Percentiles rank a stretch among this genome's conserved stretches.
These are phyloP conservation scores for Annulohypoxylon bovei DNA, from an alignment of 495 filamentous ascomycete genomes.

Conservation along the genomic window DNA sequence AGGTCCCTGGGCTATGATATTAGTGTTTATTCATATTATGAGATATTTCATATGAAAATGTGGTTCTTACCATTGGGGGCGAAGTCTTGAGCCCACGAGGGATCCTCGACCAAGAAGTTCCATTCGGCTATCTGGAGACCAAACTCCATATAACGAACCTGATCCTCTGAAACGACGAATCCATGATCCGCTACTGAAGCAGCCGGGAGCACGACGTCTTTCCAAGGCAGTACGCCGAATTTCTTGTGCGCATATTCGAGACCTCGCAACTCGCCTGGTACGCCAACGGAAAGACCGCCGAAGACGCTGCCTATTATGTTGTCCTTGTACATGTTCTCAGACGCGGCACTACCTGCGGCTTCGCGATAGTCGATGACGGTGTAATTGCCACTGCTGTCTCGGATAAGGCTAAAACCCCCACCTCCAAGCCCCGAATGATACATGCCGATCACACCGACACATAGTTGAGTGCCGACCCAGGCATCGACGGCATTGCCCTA, in stretches of 20 bases:
- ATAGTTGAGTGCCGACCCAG: conserved; percentile 75
- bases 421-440: conserved; percentile 89
- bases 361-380: conserved; percentile 89
- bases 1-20: conserved; percentile 44
- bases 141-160: conserved; percentile 71
- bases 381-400: conserved; percentile 68
- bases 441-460: conserved; percentile 84
- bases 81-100: conserved; percentile 86
- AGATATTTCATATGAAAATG: not conserved
- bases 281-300: conserved; percentile 63
- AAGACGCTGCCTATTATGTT: conserved; percentile 50
- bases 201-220: conserved; percentile 72
- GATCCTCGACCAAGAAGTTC: conserved; percentile 76
- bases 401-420: conserved; percentile 87
- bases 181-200: conserved; percentile 79
- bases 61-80: conserved; percentile 70
- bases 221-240: conserved; percentile 72
- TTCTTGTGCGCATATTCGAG: conserved; percentile 73
- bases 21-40: not conserved
- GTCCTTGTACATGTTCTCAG: conserved; percentile 78
- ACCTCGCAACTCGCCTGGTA: conserved; percentile 85
- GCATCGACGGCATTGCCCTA: conserved; percentile 80
- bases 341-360: conserved; percentile 80
- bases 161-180: conserved; percentile 72
- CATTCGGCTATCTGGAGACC: conserved; percentile 43